These are phyloP conservation scores for Elongisporangium senticosum DNA, from an alignment of 352 stramenopile species.

Conservation along the genomic window DNA sequence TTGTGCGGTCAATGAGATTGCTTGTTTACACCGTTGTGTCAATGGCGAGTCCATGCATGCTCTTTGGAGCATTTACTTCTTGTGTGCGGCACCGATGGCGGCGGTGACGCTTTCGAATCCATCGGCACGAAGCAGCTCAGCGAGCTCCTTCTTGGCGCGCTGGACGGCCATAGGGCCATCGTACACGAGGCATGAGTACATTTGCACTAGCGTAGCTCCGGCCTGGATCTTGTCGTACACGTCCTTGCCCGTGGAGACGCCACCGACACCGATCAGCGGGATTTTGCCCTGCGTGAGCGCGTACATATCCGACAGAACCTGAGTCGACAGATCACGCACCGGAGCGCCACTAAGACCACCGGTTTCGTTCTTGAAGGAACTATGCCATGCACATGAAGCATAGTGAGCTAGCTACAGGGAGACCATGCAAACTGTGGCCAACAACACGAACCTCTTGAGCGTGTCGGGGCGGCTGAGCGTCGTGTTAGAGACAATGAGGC, in stretches of 20 bases:
- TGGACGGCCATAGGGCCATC: constrained; percentile 83
- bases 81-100: constrained; percentile 82
- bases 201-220: constrained; percentile 92
- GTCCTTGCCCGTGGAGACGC: constrained; percentile 89
- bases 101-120: constrained; percentile 80
- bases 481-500: constrained; percentile 98
- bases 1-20: background rate
- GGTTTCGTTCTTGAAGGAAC: constrained; percentile 68
- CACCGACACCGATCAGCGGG: constrained; percentile 95
- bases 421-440: background rate
- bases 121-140: constrained; percentile 69
- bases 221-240: constrained; percentile 98
- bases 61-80: constrained; percentile 8
- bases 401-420: background rate
- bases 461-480: constrained; percentile 87
- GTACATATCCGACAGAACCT: constrained; percentile 95
- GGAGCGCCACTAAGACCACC: constrained; percentile 95
- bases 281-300: constrained; percentile 90
- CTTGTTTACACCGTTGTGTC: background rate
- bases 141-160: constrained; percentile 87
- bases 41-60: background rate
- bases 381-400: constrained; percentile 6
- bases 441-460: constrained; percentile 46
- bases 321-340: constrained; percentile 90
- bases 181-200: constrained; percentile 94